These are phyloP conservation scores for Mollisiaceae sp. DNA, from an alignment of 2,329 filamentous ascomycete species.

Conservation along the genomic window DNA sequence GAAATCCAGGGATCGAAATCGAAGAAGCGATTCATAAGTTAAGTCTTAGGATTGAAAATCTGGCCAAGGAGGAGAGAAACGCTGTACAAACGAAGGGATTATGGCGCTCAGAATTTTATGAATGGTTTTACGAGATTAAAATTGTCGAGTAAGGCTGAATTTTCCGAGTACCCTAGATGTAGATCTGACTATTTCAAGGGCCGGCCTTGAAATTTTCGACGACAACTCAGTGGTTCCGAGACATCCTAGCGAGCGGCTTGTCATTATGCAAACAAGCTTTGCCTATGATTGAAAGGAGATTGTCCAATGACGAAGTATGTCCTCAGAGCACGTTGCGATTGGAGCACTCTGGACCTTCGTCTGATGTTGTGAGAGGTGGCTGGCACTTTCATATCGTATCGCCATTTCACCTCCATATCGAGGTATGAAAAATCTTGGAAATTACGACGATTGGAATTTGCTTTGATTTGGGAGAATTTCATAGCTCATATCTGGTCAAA, in stretches of 20 bases:
- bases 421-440: neutral
- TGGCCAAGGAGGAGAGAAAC: neutral
- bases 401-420: neutral
- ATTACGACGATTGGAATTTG: neutral
- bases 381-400: neutral
- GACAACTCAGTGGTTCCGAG: neutral
- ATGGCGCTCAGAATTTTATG: neutral
- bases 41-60: neutral
- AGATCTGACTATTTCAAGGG: neutral
- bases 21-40: slow-evolving; percentile 10
- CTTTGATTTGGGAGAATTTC: neutral
- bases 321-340: neutral
- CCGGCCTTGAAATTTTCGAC: neutral
- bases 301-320: neutral
- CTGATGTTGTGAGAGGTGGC: neutral
- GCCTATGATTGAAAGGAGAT: neutral
- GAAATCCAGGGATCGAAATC: neutral
- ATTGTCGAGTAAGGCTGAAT: neutral
- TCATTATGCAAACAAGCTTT: neutral
- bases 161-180: neutral
- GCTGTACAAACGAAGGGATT: neutral
- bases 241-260: neutral
- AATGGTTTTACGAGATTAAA: slow-evolving; percentile 1
- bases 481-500: neutral
- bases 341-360: neutral